Percentiles rank a stretch among this genome's conserved stretches.
Evolutionary conservation across 2,329 filamentous ascomycete species (phyloP).

Genomic region (Beauveria scarabaeidicola): DNA sequence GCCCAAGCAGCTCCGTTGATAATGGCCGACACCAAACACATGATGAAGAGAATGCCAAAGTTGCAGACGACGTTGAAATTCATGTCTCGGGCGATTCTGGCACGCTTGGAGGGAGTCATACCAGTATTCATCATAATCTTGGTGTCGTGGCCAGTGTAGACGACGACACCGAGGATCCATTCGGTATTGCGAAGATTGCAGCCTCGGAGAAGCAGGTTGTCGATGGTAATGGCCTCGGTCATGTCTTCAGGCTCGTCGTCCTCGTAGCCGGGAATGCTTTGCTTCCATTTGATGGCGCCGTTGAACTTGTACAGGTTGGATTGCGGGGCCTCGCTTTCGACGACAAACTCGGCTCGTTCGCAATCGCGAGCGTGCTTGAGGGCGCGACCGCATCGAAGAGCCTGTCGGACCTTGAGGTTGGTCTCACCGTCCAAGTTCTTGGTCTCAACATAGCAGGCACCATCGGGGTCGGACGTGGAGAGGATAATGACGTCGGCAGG

Average conservation of each 20-base stretch:
- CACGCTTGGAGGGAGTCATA: slow-evolving; percentile 87
- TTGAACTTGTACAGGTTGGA: slow-evolving; percentile 94
- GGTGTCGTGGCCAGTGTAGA: slow-evolving; percentile 92
- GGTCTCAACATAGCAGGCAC: slow-evolving; percentile 94
- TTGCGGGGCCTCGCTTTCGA: slow-evolving; percentile 87
- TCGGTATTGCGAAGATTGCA: slow-evolving; percentile 93
- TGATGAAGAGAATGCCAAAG: slow-evolving; percentile 77
- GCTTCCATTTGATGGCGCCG: slow-evolving; percentile 79
- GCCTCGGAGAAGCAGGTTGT: slow-evolving; percentile 88
- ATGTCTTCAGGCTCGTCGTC: slow-evolving; percentile 61
- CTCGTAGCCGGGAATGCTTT: slow-evolving; percentile 56
- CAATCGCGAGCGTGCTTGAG: slow-evolving; percentile 88
- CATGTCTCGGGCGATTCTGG: slow-evolving; percentile 82
- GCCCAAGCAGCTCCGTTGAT: slow-evolving; percentile 79
- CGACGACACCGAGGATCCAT: slow-evolving; percentile 85
- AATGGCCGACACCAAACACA: slow-evolving; percentile 81
- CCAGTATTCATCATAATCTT: slow-evolving; percentile 99
- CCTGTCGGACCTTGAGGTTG: slow-evolving; percentile 89
- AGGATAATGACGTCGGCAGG: slow-evolving; percentile 89
- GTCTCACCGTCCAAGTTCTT: slow-evolving; percentile 98
- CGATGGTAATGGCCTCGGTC: slow-evolving; percentile 89
- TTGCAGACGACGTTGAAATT: slow-evolving; percentile 99
- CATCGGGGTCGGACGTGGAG: slow-evolving; percentile 87
- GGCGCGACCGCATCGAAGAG: slow-evolving; percentile 72
- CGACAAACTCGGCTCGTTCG: slow-evolving; percentile 75